A percentile compares a stretch with the other conserved stretches of the same genome.
Evolutionary conservation across 1,284 basidiomycete species (phyloP).

Genomic region (Cutaneotrichosporon dermatis): DNA sequence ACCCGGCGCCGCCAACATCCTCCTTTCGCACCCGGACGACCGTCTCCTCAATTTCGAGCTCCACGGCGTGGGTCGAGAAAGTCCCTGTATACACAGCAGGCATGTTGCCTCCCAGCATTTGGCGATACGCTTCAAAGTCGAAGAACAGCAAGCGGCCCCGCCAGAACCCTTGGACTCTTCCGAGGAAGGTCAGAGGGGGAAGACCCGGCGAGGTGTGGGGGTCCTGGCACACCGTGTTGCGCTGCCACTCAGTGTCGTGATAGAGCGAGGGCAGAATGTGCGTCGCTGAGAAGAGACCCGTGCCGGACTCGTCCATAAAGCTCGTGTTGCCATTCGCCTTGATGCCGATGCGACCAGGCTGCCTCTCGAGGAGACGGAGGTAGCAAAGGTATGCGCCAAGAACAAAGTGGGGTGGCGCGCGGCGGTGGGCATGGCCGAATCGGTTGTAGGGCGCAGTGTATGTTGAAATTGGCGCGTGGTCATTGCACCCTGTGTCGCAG

Average conservation of each 20-base stretch:
- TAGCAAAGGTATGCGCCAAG: slow-evolving; percentile 36
- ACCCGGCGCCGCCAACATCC: slow-evolving; percentile 44
- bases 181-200: slow-evolving; percentile 46
- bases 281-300: slow-evolving; percentile 29
- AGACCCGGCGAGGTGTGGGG: slow-evolving; percentile 50
- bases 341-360: slow-evolving; percentile 33
- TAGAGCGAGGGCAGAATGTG: slow-evolving; percentile 36
- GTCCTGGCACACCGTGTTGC: slow-evolving; percentile 49
- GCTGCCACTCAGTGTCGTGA: slow-evolving; percentile 49
- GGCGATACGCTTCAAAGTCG: slow-evolving; percentile 54
- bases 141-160: slow-evolving; percentile 55
- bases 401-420: slow-evolving; percentile 38
- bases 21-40: slow-evolving; percentile 41
- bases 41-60: slow-evolving; percentile 43
- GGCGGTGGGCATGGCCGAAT: slow-evolving; percentile 41
- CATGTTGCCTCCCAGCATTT: slow-evolving; percentile 52
- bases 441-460: slow-evolving; percentile 38
- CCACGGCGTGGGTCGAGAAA: slow-evolving; percentile 41
- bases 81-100: slow-evolving; percentile 46
- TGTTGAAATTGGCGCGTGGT: slow-evolving; percentile 21
- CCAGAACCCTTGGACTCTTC: slow-evolving; percentile 52
- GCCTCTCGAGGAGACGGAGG: slow-evolving; percentile 37
- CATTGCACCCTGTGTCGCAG: slow-evolving; percentile 24
- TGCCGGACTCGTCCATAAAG: slow-evolving; percentile 13
- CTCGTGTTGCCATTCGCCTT: slow-evolving; percentile 25